Evolutionary conservation across 345 rosid species (phyloP), one percentile per base, ranked within the genome.

Genomic region (Heritiera littoralis): DNA sequence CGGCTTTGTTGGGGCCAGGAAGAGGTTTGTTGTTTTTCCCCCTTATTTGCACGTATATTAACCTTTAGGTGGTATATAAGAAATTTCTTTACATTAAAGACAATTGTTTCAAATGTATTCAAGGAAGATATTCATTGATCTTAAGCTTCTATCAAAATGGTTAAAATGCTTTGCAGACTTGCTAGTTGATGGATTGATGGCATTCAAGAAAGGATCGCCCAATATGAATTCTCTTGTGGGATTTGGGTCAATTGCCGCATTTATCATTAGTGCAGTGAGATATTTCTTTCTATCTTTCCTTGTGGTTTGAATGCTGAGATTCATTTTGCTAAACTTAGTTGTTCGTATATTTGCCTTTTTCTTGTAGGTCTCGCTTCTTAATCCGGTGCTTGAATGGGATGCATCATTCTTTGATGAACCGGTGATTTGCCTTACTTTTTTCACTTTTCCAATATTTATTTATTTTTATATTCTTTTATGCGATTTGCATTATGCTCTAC

Each of bases 161-260:
- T 64, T 14, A 72, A n/a, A 18, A 23, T 80, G 10, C 77, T 65
- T 77, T 87, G 87, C 87, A 95, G 98, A 91, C n/a, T 86, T 95
- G 87, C 84, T 93, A 73, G 81, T 91, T 81, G 98, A 95, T 82
- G 98, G 99, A 71, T 74, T 95, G 77, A 86, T 74, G 83, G 98
- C 97, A 51, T 89, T 95, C 59, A 85, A 80, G 83, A 95, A 90
- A 85, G 89, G 98, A 80, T 89, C 99, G 11, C 98, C 98, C 23
- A 93, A 95, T 85, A 95, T 95, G 99, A 95, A 95, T 83, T 95
- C 97, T 49, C 90, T 95, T 1, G 97, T 95, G 75, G 98, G 99
- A 85, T 89, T 92, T 81, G 98, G 98, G 78, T 92, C 94, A 7
- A 61, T 89, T 80, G 95, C 94, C 41, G 95, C 99, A 72, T 92